Base-by-base conservation (phyloP, 352 stramenopile genomes). In the Phytophthora rubi region DNA sequence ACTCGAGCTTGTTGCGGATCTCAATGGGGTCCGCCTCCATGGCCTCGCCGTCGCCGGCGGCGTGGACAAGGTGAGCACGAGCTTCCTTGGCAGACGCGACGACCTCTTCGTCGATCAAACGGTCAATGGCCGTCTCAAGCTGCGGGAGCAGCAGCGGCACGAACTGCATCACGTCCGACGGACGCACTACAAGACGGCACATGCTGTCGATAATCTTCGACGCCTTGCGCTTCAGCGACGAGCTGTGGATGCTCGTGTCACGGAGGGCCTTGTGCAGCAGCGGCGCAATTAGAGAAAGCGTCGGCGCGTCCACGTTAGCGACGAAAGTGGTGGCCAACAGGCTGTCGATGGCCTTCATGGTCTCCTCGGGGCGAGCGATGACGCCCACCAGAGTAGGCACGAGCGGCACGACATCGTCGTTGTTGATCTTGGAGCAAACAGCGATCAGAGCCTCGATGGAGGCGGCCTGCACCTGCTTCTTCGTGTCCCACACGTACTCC, bases 131-230 rank as follows among this genome's bases (percentile, higher is more conserved):
- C 5, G 89, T 97, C 55, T 98, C 94, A 10, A 98, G 79, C 75
- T 98, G 91, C 7, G 95, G 95, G 21, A 98, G 81, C 47, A 98
- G 76, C 48, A 98, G 75, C n/a, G 89, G 88, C 45, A 97, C 88
- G 70, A 98, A 98, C 39, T 89, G 92, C 59, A 94, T 92, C 62
- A 98, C 93, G 39, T 97, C 93, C 37, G 88, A 91, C 28, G 92
- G 91, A 44, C 78, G 82, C 59, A 88, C 81, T 26, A 98, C 92
- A 9, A 98, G 79, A 56, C 88, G 89, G 51, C 86, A 97, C 93
- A 98, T 98, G 72, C 94, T 98, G 71, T 97, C 91, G 73, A 98
- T 98, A 58, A 98, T 96, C 66, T 94, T 84, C 59, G 91, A 94
- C 13, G 89, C 92, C 74, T 96, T 93, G 45, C 93, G 87, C 78